Percentiles rank a stretch among this genome's conserved stretches.
Conservation (phyloP, 2,329 filamentous ascomycete species). For the Colletotrichum kahawae region DNA sequence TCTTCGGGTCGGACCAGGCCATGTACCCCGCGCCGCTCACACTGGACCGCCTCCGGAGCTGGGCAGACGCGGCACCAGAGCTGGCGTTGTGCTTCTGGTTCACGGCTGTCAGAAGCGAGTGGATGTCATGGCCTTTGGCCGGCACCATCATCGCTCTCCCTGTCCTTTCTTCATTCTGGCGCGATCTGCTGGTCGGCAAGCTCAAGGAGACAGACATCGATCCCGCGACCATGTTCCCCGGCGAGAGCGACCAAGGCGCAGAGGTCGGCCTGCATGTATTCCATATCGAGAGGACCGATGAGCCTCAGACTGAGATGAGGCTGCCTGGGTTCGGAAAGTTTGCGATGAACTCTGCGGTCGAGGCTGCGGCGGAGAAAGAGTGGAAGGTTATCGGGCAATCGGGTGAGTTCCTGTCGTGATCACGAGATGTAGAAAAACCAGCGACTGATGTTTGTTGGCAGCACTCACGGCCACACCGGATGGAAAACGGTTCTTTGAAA, state of each 20-base stretch:
- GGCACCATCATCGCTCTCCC: conserved; percentile 37
- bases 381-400: conserved; percentile 33
- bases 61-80: conserved; percentile 31
- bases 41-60: conserved; percentile 30
- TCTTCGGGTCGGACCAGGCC: conserved; percentile 34
- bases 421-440: not conserved
- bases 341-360: not conserved
- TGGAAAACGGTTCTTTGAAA: conserved; percentile 30
- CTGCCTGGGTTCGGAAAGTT: conserved; percentile 24
- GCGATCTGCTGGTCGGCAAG: conserved; percentile 29
- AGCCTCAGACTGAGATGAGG: not conserved
- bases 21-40: conserved; percentile 40
- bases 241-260: not conserved
- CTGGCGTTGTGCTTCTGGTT: conserved; percentile 30
- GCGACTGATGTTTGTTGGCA: conserved; percentile 5
- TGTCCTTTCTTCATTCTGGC: conserved; percentile 28
- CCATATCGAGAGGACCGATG: conserved; percentile 35
- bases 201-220: conserved; percentile 34
- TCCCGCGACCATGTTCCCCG: conserved; percentile 28
- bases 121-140: not conserved
- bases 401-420: conserved; percentile 23
- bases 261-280: conserved; percentile 39
- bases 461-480: conserved; percentile 34
- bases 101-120: not conserved
- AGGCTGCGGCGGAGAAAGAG: not conserved